Evolutionary conservation across 805 yeast species (phyloP).

Genomic region (Metschnikowia aberdeeniae): DNA sequence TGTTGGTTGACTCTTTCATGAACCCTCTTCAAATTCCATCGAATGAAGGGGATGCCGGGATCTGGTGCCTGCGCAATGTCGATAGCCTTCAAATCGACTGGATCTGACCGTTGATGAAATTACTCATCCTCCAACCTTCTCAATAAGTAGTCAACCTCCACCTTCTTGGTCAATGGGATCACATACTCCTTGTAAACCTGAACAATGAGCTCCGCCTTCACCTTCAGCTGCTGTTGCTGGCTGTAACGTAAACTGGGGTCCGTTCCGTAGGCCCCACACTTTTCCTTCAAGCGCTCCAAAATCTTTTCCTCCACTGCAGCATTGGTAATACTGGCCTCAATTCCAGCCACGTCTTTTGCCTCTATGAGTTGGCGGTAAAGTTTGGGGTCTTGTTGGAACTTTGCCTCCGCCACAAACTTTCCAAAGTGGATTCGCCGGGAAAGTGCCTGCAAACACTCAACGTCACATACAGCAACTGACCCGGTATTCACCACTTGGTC

Average conservation of each 20-base stretch:
- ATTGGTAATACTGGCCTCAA: constrained; percentile 81
- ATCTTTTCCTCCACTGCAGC: constrained; percentile 82
- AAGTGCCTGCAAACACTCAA: constrained; percentile 80
- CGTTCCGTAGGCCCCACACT: constrained; percentile 82
- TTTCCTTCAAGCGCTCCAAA: constrained; percentile 67
- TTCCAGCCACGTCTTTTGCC: constrained; percentile 63
- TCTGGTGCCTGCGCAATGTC: neutral
- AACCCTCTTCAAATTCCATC: no score
- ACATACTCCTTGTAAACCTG: constrained; percentile 80
- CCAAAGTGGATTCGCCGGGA: constrained; percentile 96
- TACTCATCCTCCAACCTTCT: constrained; percentile 45
- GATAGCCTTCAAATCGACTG: no score
- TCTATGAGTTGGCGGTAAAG: constrained; percentile 61
- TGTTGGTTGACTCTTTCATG: no score
- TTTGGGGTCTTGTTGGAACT: constrained; percentile 66
- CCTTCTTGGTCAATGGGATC: constrained; percentile 92
- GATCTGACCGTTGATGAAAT: no score
- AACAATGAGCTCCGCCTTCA: constrained; percentile 78
- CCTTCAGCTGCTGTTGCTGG: constrained; percentile 69
- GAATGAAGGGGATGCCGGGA: neutral
- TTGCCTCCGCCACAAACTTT: constrained; percentile 95
- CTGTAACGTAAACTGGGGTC: constrained; percentile 78
- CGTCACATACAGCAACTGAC: constrained; percentile 78
- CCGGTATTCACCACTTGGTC: constrained; percentile 87
- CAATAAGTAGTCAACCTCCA: constrained; percentile 87